Evolutionary conservation across 1,284 basidiomycete species (phyloP).

Genomic region (Boletus austroedulis): DNA sequence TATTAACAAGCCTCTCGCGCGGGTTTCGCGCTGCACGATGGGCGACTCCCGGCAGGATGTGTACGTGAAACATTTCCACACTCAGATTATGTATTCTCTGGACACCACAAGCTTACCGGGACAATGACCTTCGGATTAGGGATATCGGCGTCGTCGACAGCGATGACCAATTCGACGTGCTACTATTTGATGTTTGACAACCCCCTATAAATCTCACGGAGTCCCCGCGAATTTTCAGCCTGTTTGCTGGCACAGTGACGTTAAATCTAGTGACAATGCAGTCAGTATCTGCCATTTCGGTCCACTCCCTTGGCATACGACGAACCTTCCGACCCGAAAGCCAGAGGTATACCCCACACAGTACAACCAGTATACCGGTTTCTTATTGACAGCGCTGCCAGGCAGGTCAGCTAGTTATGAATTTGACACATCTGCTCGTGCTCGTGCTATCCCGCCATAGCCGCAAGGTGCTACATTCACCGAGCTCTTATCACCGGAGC

Average conservation of each 20-base stretch:
- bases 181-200: constrained; percentile 1
- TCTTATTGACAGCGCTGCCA: neutral
- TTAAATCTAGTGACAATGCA: neutral
- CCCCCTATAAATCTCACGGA: neutral
- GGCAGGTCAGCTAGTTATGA: neutral
- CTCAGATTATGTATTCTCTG: no score
- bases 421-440: neutral
- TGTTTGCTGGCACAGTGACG: neutral
- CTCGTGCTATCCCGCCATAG: neutral
- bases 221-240: neutral
- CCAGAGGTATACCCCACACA: neutral
- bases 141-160: neutral
- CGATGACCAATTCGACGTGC: neutral
- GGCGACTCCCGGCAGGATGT: no score
- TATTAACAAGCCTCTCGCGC: no score
- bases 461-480: neutral
- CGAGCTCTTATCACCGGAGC: neutral
- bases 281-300: neutral
- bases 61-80: no score
- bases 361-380: neutral
- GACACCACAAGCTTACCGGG: neutral
- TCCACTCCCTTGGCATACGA: neutral
- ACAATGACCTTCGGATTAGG: neutral
- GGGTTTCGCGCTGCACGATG: no score
- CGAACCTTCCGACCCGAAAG: neutral